Evolutionary conservation across 2,329 filamentous ascomycete genomes (phyloP), one percentile per base, ranked within the genome.

Genomic region (Xylariaceae sp.): DNA sequence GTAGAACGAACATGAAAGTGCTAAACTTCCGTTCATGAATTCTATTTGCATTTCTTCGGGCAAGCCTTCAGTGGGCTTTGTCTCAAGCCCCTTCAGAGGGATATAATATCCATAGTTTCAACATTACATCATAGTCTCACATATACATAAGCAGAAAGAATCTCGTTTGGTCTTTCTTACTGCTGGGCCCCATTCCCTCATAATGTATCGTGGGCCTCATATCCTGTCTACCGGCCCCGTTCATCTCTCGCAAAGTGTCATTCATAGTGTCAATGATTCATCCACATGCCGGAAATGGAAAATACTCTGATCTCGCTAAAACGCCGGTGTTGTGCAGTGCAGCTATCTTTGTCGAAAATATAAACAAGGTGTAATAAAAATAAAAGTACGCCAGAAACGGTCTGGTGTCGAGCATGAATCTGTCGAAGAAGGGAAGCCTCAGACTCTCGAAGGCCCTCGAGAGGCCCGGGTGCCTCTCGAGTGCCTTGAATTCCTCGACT

Each of bases 381-480:
- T 45, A 15, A 21, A 18, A 11, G 26, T 27, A 26, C 41, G 15
- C 24, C 43, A 43, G n/a, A n/a, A n/a, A 41, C 20, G 33, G 23
- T 26, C 33, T 35, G 20, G 13, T 37, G 27, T 49, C 29, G 35
- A 40, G 20, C n/a, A 42, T n/a, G 26, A 24, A 11, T 16, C 33
- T 33, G 21, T 4, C n/a, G 13, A 41, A 27, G 9, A 16, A 33
- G 27, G 16, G 30, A 6, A 23, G 16, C n/a, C 30, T 23, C 26
- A 58, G 16, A 55, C 49, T 39, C 58, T 40, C 32, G 58, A 60
- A 8, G 58, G 51, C 3, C 58, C 46, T 43, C 67, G 65, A 41
- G 67, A 67, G 15, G 58, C 46, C 27, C 64, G 53, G 21, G 67
- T 67, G 6, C 55, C 49, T 36, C 65, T 61, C 24, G 68, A 69